Percentiles rank a stretch among this genome's conserved stretches.
Conservation (phyloP, 2,329 filamentous ascomycete species). For the Fonsecaea pugnacius region DNA sequence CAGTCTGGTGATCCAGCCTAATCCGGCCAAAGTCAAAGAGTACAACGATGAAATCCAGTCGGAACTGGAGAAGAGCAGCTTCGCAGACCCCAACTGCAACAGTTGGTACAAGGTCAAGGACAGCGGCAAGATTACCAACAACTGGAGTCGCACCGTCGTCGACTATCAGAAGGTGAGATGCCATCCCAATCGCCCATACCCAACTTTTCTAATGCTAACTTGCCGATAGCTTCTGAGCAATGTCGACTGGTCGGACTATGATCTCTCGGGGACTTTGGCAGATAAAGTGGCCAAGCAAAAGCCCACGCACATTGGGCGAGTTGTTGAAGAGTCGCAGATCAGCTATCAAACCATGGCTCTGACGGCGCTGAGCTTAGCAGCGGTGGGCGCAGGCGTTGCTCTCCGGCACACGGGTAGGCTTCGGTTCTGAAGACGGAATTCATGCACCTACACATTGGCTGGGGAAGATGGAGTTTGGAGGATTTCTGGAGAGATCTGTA, state of each 20-base stretch:
- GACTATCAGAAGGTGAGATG: slow-evolving; percentile 56
- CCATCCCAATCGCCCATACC: background rate
- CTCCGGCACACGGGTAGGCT: slow-evolving; percentile 28
- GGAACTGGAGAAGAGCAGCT: slow-evolving; percentile 50
- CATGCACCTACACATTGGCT: background rate
- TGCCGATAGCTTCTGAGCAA: slow-evolving; percentile 36
- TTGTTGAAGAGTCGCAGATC: slow-evolving; percentile 45
- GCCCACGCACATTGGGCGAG: slow-evolving; percentile 39
- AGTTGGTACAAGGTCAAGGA: slow-evolving; percentile 63
- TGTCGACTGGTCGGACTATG: slow-evolving; percentile 40
- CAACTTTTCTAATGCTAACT: slow-evolving; percentile 14
- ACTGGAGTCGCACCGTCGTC: slow-evolving; percentile 60
- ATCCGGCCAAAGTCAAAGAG: slow-evolving; percentile 33
- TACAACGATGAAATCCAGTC: slow-evolving; percentile 35
- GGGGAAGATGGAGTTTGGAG: slow-evolving; percentile 1
- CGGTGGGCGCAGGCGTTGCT: slow-evolving; percentile 42
- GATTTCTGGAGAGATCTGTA: background rate
- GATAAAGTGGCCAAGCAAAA: slow-evolving; percentile 26
- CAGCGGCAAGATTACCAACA: slow-evolving; percentile 60
- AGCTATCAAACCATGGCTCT: slow-evolving; percentile 58
- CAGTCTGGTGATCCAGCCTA: slow-evolving; percentile 54
- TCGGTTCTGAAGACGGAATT: slow-evolving; percentile 18
- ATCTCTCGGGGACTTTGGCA: slow-evolving; percentile 35
- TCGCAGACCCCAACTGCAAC: slow-evolving; percentile 60
- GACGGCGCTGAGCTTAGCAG: slow-evolving; percentile 75